Evolutionary conservation across 805 yeast species (phyloP).

Genomic region (Sungouiozyma ichnusensis): DNA sequence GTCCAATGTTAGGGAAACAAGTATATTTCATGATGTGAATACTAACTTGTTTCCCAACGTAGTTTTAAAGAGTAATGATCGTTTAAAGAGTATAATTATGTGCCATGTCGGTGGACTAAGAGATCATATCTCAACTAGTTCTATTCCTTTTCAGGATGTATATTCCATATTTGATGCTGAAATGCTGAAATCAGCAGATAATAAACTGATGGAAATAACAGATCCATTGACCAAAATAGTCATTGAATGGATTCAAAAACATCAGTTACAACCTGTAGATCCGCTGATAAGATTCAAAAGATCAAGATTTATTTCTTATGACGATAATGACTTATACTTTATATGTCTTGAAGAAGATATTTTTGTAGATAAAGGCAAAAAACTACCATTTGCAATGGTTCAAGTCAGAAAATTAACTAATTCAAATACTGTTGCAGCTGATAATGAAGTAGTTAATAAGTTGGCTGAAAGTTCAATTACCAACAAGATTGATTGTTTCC

Average conservation of each 20-base stretch:
- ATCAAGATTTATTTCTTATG: slow-evolving; percentile 18
- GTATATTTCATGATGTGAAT: slow-evolving; percentile 4
- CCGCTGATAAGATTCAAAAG: slow-evolving; percentile 16
- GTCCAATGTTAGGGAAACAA: background rate
- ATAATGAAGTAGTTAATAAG: slow-evolving; percentile 1
- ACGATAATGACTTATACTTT: slow-evolving; percentile 8
- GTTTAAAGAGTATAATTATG: slow-evolving; percentile 12
- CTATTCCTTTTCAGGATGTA: slow-evolving; percentile 1
- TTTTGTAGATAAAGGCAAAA: slow-evolving; percentile 4
- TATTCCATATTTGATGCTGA: background rate
- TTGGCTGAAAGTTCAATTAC: slow-evolving; percentile 10
- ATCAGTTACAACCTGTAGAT: slow-evolving; percentile 7
- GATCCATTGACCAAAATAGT: slow-evolving; percentile 15
- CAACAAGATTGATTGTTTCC: slow-evolving; percentile 16
- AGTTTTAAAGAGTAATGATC: slow-evolving; percentile 5
- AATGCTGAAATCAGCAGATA: slow-evolving; percentile 1
- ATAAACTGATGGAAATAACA: background rate
- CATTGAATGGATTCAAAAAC: slow-evolving; percentile 23
- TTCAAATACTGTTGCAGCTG: background rate
- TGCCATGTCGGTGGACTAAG: slow-evolving; percentile 28
- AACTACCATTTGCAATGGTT: slow-evolving; percentile 16
- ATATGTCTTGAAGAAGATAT: slow-evolving; percentile 21
- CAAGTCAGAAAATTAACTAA: slow-evolving; percentile 9
- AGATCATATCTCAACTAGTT: slow-evolving; percentile 17
- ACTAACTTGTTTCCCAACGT: slow-evolving; percentile 18